These are phyloP conservation scores for Nicotiana obtusifolia DNA, from an alignment of 257 asterid species.

Conservation along the genomic window DNA sequence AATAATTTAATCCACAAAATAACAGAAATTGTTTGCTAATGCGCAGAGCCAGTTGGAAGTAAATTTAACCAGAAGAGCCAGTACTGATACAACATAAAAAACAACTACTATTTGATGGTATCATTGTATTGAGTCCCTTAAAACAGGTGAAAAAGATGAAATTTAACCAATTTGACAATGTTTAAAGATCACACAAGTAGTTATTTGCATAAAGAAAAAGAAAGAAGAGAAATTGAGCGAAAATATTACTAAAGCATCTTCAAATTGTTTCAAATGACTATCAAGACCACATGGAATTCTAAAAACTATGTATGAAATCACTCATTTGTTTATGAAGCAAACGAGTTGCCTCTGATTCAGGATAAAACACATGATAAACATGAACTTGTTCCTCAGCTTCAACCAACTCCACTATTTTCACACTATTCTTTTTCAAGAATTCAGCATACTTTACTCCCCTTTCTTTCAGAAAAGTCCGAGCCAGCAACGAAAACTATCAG, in stretches of 20 bases:
- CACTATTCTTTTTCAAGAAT: constrained; percentile 49
- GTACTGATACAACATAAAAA: neutral
- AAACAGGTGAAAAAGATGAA: no score
- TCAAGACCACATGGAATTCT: neutral
- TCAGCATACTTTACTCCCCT: constrained; percentile 61
- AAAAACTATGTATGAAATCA: constrained; percentile 37
- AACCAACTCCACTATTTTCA: constrained; percentile 41
- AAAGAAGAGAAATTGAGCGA: no score
- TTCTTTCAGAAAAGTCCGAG: constrained; percentile 66
- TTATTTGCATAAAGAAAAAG: no score
- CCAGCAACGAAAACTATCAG: constrained; percentile 60
- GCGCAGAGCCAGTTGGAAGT: neutral
- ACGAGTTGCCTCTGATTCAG: constrained; percentile 52
- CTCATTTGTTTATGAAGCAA: constrained; percentile 48
- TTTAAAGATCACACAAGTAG: no score
- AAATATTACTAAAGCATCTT: no score
- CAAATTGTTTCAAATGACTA: no score
- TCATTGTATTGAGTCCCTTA: neutral
- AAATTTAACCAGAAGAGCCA: neutral
- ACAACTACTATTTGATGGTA: neutral
- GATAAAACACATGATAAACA: constrained; percentile 56
- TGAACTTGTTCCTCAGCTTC: constrained; percentile 57
- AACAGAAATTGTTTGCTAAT: no score
- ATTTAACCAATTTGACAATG: no score
- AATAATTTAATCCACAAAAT: no score